Conservation (phyloP, 345 rosid species). For the Erucastrum elatum region DNA sequence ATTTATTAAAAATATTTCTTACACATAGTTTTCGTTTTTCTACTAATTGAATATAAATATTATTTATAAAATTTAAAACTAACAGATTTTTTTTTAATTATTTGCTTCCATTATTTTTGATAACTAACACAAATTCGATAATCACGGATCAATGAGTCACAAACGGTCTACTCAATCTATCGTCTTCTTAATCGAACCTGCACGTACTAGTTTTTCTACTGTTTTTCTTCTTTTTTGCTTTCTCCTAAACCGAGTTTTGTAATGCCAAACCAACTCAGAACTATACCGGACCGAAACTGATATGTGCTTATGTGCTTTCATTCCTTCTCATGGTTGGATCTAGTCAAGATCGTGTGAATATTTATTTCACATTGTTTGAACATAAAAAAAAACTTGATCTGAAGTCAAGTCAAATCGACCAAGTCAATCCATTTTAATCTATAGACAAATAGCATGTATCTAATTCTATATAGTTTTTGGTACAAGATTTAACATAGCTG, state of each 20-base stretch:
- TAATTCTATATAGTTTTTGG: neutral
- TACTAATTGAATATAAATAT: too few relatives aligned
- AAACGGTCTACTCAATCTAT: neutral
- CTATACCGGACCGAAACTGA: neutral
- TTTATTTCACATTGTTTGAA: neutral
- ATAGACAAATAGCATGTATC: neutral
- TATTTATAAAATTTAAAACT: too few relatives aligned
- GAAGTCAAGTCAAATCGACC: slow-evolving; percentile 4
- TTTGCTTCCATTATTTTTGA: too few relatives aligned
- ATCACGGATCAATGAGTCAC: neutral
- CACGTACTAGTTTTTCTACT: neutral
- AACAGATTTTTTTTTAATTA: too few relatives aligned
- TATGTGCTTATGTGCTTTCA: neutral
- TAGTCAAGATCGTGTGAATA: neutral
- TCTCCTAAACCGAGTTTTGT: neutral
- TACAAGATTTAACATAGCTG: neutral
- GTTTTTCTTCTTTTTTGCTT: neutral
- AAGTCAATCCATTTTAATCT: slow-evolving; percentile 5
- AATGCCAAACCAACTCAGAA: neutral
- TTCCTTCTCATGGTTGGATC: neutral
- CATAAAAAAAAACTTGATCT: neutral
- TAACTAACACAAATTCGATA: neutral
- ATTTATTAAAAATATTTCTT: too few relatives aligned
- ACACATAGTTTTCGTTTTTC: too few relatives aligned
- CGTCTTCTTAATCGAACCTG: neutral